Percentiles rank a stretch among this genome's conserved stretches.
These are phyloP conservation scores for Aspergillus asperescens DNA, from an alignment of 495 filamentous ascomycete genomes.

Conservation along the genomic window DNA sequence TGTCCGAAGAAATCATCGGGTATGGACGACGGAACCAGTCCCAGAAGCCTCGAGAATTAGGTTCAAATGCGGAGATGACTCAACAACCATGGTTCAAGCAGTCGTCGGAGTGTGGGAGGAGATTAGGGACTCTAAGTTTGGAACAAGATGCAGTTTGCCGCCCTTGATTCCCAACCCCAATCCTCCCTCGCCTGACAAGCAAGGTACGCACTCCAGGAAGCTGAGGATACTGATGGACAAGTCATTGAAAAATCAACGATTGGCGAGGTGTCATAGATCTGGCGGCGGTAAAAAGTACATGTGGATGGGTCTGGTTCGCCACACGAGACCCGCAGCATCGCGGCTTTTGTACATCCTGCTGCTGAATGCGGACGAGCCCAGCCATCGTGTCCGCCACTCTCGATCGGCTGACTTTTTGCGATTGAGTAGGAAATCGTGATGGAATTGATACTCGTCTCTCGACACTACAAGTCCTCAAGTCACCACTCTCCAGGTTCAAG, in stretches of 20 bases:
- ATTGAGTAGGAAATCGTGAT: background rate
- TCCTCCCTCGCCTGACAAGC: background rate
- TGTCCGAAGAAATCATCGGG: too few species aligned
- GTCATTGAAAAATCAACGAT: background rate
- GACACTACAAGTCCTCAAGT: too few species aligned
- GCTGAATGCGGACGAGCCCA: background rate
- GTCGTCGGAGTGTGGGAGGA: too few species aligned
- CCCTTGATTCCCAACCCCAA: conserved; percentile 3
- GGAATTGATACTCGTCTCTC: too few species aligned
- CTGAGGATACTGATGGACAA: background rate
- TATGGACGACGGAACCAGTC: background rate
- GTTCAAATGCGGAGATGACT: background rate
- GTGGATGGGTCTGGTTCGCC: conserved; percentile 7
- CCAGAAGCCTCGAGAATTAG: background rate
- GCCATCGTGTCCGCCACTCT: background rate
- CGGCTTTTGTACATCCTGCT: background rate
- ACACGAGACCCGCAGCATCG: background rate
- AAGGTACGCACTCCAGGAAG: background rate
- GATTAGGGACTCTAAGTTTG: too few species aligned
- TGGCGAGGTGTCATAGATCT: background rate
- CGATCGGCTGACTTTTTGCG: background rate
- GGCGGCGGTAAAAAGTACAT: conserved; percentile 5
- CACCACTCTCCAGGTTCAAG: too few species aligned
- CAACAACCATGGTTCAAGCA: background rate
- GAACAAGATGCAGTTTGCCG: conserved; percentile 2